These are phyloP conservation scores for Neopestalotiopsis sp. DNA, from an alignment of 2,329 filamentous ascomycete species.

Conservation along the genomic window DNA sequence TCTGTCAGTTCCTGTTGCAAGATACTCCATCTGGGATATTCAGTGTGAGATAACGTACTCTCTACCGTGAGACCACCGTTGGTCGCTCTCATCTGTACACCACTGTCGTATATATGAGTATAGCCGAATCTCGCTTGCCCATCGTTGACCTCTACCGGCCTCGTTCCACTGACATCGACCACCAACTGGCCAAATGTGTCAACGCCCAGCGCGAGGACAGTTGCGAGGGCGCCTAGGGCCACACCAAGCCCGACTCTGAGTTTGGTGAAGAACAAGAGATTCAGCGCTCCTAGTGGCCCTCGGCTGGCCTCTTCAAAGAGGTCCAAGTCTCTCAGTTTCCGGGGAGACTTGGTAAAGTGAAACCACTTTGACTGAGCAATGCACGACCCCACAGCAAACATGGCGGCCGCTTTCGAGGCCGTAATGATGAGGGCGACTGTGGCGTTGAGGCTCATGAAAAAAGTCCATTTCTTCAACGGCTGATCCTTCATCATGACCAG, in stretches of 20 bases:
- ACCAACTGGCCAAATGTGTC: not conserved
- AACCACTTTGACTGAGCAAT: slow-evolving; percentile 27
- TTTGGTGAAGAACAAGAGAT: slow-evolving; percentile 15
- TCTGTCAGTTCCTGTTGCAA: too few relatives aligned
- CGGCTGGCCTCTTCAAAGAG: slow-evolving; percentile 26
- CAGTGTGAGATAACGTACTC: too few relatives aligned
- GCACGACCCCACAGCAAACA: slow-evolving; percentile 20
- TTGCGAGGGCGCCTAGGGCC: not conserved
- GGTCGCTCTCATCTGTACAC: not conserved
- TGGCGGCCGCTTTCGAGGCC: slow-evolving; percentile 16
- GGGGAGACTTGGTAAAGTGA: slow-evolving; percentile 19
- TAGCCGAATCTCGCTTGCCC: not conserved
- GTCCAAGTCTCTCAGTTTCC: slow-evolving; percentile 22
- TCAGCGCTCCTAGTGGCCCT: slow-evolving; percentile 19
- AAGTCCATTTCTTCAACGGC: not conserved
- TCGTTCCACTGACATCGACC: not conserved
- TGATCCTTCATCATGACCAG: not conserved
- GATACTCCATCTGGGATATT: too few relatives aligned
- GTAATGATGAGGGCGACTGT: not conserved
- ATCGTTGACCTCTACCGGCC: not conserved
- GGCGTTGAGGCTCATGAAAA: not conserved
- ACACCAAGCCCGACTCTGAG: not conserved
- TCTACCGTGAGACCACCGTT: too few relatives aligned
- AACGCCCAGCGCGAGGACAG: not conserved
- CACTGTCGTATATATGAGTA: not conserved